Conservation (phyloP, 129 eudicot species). For the Scalesia atractyloides region DNA sequence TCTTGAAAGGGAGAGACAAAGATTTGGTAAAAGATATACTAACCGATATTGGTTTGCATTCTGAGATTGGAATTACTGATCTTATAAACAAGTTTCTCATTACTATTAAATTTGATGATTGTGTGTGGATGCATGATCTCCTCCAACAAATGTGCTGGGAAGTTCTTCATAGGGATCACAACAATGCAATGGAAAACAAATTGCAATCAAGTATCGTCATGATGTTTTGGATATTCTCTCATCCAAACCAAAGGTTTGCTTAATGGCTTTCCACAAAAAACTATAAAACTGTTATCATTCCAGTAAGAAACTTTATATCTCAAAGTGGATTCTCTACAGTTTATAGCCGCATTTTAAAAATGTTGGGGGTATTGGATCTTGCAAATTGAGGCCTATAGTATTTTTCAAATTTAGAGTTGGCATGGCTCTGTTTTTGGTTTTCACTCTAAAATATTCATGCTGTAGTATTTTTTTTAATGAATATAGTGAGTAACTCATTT, state of each 20-base stretch:
- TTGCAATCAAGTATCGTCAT: slow-evolving; percentile 13
- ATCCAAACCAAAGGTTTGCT: slow-evolving; percentile 13
- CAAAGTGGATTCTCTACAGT: neutral
- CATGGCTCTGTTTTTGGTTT: neutral
- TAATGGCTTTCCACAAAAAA: neutral
- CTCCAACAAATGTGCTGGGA: slow-evolving; percentile 16
- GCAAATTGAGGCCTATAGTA: neutral
- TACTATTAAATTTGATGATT: neutral
- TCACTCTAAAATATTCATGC: neutral
- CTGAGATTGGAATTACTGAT: slow-evolving; percentile 1
- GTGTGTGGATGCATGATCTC: slow-evolving; percentile 13
- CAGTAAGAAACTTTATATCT: neutral
- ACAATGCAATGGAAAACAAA: neutral
- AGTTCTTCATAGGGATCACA: slow-evolving; percentile 1
- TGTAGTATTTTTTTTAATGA: neutral
- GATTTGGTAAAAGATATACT: neutral
- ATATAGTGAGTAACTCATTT: neutral
- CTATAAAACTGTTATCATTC: neutral
- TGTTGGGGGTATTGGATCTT: neutral
- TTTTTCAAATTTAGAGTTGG: neutral
- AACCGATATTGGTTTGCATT: neutral
- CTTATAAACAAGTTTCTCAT: slow-evolving; percentile 6
- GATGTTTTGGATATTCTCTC: slow-evolving; percentile 18
- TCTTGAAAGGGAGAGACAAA: slow-evolving; percentile 3
- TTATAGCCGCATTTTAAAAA: neutral